A percentile compares a stretch with the other conserved stretches of the same genome.
These are phyloP conservation scores for Gaultheria prostrata DNA, from an alignment of 148 eudicot genomes.

Conservation along the genomic window DNA sequence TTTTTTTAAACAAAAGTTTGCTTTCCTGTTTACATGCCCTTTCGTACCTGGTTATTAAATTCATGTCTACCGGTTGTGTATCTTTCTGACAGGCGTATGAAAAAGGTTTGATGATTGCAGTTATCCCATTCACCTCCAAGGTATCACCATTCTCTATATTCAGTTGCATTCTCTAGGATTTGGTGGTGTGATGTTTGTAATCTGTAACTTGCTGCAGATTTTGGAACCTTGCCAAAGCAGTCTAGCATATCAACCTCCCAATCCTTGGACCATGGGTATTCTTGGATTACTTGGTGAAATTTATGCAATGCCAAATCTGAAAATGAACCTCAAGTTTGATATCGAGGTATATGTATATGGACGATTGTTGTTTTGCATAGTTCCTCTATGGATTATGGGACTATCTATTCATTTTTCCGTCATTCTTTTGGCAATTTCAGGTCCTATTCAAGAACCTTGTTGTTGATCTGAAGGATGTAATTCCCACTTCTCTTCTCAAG, in stretches of 20 bases:
- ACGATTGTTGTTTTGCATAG: not conserved
- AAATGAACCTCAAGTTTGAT: constrained; percentile 97
- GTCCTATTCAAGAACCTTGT: constrained; percentile 84
- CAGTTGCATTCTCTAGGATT: constrained; percentile 11
- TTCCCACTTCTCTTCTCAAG: constrained; percentile 72
- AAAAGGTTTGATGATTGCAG: constrained; percentile 95
- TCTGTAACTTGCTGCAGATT: constrained; percentile 42
- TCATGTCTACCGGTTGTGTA: constrained; percentile 3
- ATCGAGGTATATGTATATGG: constrained; percentile 58
- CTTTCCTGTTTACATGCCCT: not conserved
- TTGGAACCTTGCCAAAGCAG: constrained; percentile 86
- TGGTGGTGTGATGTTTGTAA: not conserved
- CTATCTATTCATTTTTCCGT: constrained; percentile 1
- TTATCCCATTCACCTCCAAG: constrained; percentile 95
- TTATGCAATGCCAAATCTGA: constrained; percentile 90
- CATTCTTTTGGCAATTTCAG: constrained; percentile 37
- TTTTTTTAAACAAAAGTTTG: not conserved
- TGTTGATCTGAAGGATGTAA: constrained; percentile 74
- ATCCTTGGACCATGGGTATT: constrained; percentile 96
- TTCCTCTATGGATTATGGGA: constrained; percentile 1
- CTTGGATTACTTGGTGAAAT: constrained; percentile 84
- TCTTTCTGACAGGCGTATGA: constrained; percentile 71
- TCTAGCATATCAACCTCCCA: constrained; percentile 89
- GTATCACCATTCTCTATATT: constrained; percentile 33
- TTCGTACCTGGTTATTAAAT: not conserved